Evolutionary conservation across 2,329 filamentous ascomycete species (phyloP), one percentile per base, ranked within the genome.

Genomic region (Xylariaceae sp.): DNA sequence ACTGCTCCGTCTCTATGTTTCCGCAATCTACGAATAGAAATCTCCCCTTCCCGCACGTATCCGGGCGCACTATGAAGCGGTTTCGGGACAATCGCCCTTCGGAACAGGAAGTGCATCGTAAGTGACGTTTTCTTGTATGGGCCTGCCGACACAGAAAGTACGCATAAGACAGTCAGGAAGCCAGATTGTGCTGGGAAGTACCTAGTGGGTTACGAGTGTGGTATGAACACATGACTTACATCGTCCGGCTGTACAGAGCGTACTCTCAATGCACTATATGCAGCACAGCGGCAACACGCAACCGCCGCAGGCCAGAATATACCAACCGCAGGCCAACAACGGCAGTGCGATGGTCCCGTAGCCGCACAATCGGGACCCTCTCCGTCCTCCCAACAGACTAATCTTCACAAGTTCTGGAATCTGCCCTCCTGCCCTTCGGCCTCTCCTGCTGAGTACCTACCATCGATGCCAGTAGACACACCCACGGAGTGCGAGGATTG

Each of bases 331-430:
- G 10, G 13, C 30, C 52, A 59, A 48, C 18, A 42, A 50, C 53
- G 55, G 59, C 50, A 56, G 47, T 30, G 23, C 23, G 64, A 64
- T 8, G 15, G 55, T 42, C 60, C 60, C 9, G 39, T 60, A 39
- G 45, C 63, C 42, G 60, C 63, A 3, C 51, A 62, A 15, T 59
- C 66, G 18, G 15, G 49, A 47, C 34, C 53, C 7, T 15, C 64
- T 7, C 35, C 66, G 3, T 61, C 67, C 11, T 62, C 65, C 56
- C 54, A 54, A 47, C 83, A 86, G 68, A 74, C 77, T 3, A 84
- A 80, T 0, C 74, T 87, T 0, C 83, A 87, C 70, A 80, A 75
- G 47, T 87, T 86, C 73, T 88, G 83, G 83, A 77, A 78, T n/a
- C 76, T 86, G 11, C 77, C 75, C 1, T 73, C 75, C 0, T 70